Conservation (phyloP, 2,329 filamentous ascomycete genomes). For the Ophiostoma triangulosporum region DNA sequence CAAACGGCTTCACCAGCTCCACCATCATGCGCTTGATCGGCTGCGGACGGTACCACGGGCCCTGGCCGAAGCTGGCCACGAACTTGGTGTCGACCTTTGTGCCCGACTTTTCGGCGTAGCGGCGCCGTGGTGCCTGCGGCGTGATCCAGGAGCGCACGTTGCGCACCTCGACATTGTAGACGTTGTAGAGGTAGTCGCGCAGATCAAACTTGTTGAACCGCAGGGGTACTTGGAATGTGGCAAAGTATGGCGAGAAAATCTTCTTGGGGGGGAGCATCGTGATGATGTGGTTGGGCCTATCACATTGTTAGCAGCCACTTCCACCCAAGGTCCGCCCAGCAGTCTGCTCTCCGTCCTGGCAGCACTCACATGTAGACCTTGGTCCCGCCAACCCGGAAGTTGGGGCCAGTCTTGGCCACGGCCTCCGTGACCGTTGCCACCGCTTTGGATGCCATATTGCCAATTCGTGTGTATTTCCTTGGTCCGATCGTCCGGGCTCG, state of each 20-base stretch:
- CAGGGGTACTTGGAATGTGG: constrained; percentile 81
- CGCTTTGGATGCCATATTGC: constrained; percentile 18
- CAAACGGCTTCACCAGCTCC: constrained; percentile 75
- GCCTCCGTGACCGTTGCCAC: constrained; percentile 24
- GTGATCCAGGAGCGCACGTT: constrained; percentile 70
- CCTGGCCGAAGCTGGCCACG: constrained; percentile 17
- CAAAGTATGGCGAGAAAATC: constrained; percentile 62
- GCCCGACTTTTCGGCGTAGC: constrained; percentile 29
- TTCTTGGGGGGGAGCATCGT: constrained; percentile 60
- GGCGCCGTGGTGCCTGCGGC: constrained; percentile 45
- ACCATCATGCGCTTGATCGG: constrained; percentile 88
- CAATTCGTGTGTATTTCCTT: neutral
- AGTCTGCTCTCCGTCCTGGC: neutral
- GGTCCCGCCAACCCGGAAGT: constrained; percentile 38
- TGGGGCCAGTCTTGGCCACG: constrained; percentile 22
- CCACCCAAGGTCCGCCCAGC: neutral
- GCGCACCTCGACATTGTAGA: constrained; percentile 62
- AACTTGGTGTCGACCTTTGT: neutral
- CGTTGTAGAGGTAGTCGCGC: constrained; percentile 83
- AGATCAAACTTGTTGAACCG: constrained; percentile 93
- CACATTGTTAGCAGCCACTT: neutral
- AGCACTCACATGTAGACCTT: constrained; percentile 40
- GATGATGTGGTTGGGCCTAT: constrained; percentile 71
- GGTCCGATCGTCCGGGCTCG: neutral
- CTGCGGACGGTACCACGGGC: constrained; percentile 54